These are phyloP conservation scores for Fraxinus floribunda DNA, from an alignment of 305 asterid species.

Conservation along the genomic window DNA sequence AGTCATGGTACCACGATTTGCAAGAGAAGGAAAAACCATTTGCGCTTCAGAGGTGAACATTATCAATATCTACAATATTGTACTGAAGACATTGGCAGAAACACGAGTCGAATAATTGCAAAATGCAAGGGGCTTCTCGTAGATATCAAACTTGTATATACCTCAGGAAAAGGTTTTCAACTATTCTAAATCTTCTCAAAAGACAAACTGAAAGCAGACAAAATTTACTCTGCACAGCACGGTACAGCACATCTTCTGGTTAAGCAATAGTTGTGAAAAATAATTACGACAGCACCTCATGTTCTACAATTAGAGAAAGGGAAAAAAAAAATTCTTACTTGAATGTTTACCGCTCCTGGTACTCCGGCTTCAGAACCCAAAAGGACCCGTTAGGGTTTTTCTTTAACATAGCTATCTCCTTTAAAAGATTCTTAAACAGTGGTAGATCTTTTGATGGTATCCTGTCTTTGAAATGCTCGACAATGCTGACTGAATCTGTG, in stretches of 20 bases:
- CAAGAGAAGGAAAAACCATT: not conserved
- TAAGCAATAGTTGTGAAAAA: not conserved
- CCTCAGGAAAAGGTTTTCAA: not conserved
- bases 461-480: conserved; percentile 68
- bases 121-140: not conserved
- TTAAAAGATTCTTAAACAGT: conserved; percentile 77
- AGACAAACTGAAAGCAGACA: not conserved
- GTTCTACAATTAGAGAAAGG: not conserved
- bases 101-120: not conserved
- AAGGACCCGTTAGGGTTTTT: conserved; percentile 55
- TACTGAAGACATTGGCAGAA: not conserved
- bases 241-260: not conserved
- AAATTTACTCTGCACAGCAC: not conserved
- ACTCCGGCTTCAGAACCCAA: conserved; percentile 84
- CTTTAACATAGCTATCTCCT: conserved; percentile 85
- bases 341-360: conserved; percentile 43
- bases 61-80: not conserved
- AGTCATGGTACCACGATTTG: not conserved
- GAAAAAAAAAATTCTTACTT: not conserved
- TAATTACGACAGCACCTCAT: not conserved
- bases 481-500: conserved; percentile 66
- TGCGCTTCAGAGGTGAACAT: not conserved
- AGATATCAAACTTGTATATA: not conserved
- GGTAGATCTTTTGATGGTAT: conserved; percentile 84
- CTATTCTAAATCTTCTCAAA: not conserved